Conservation (phyloP, 257 asterid species). For the Petrea volubilis region DNA sequence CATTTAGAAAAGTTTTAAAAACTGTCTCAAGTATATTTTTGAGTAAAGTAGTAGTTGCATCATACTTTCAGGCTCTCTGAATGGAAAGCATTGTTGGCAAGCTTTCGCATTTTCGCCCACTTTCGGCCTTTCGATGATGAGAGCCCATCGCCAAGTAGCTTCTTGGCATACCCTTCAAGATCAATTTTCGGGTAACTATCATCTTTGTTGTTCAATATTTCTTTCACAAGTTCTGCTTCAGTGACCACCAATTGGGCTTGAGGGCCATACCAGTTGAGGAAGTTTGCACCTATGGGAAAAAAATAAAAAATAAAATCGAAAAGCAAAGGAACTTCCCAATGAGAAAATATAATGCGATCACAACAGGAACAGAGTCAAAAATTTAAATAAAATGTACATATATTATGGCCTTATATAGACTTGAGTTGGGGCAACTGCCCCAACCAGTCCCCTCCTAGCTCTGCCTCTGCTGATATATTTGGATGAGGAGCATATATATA, state of each 20-base stretch:
- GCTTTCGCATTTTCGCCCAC: conserved; percentile 63
- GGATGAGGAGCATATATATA: too few relatives aligned
- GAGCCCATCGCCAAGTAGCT: conserved; percentile 69
- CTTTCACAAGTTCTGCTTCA: conserved; percentile 56
- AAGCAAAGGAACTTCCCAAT: background rate
- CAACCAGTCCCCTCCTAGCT: too few relatives aligned
- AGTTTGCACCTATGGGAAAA: conserved; percentile 42
- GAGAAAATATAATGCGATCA: too few relatives aligned
- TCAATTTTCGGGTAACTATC: conserved; percentile 58
- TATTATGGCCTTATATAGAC: too few relatives aligned
- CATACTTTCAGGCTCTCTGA: conserved; percentile 58
- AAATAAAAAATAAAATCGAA: background rate
- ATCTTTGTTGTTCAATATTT: conserved; percentile 49
- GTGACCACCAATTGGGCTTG: conserved; percentile 61
- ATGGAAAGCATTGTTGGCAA: conserved; percentile 61
- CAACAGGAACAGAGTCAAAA: too few relatives aligned
- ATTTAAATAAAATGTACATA: too few relatives aligned
- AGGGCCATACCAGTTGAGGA: conserved; percentile 57
- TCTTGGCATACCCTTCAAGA: conserved; percentile 57
- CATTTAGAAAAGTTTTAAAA: background rate
- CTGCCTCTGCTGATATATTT: too few relatives aligned
- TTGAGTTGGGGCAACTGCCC: too few relatives aligned
- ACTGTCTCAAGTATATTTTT: background rate
- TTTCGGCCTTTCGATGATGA: conserved; percentile 62
- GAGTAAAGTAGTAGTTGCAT: background rate